Conservation (phyloP, 768 basidiomycete genomes). For the Strobilomyces confusus region DNA sequence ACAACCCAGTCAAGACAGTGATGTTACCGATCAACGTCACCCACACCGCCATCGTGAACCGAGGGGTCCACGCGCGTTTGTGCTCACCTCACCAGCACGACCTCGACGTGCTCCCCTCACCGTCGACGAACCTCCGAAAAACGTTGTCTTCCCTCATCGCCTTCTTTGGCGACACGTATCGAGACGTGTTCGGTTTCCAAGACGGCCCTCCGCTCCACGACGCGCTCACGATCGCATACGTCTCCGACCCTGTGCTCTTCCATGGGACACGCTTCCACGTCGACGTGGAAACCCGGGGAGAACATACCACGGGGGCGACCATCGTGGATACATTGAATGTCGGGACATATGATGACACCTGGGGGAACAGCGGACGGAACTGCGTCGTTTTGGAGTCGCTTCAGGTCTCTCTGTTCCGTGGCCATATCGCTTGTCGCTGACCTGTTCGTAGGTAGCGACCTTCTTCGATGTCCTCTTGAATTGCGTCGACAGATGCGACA, state of each 20-base stretch:
- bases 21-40: constrained; percentile 91
- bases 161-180: constrained; percentile 73
- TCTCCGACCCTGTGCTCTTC: constrained; percentile 68
- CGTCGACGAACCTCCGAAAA: constrained; percentile 53
- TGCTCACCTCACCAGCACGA: constrained; percentile 41
- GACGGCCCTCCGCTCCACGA: constrained; percentile 88
- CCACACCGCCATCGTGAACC: constrained; percentile 76
- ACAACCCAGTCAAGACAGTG: constrained; percentile 59
- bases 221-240: constrained; percentile 74
- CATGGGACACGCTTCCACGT: constrained; percentile 61
- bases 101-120: constrained; percentile 5
- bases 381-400: constrained; percentile 66
- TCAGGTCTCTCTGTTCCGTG: constrained; percentile 43
- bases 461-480: constrained; percentile 68
- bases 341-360: constrained; percentile 52
- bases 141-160: constrained; percentile 70
- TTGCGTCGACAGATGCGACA: constrained; percentile 56
- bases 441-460: constrained; percentile 43
- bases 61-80: constrained; percentile 47
- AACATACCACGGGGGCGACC: constrained; percentile 70
- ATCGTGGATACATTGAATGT: constrained; percentile 77
- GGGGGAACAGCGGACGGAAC: constrained; percentile 74
- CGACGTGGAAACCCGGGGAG: constrained; percentile 73
- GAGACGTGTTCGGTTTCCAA: constrained; percentile 73
- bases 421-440: constrained; percentile 1